Evolutionary conservation across 768 basidiomycete genomes (phyloP).

Genomic region (Amyloporia xantha): DNA sequence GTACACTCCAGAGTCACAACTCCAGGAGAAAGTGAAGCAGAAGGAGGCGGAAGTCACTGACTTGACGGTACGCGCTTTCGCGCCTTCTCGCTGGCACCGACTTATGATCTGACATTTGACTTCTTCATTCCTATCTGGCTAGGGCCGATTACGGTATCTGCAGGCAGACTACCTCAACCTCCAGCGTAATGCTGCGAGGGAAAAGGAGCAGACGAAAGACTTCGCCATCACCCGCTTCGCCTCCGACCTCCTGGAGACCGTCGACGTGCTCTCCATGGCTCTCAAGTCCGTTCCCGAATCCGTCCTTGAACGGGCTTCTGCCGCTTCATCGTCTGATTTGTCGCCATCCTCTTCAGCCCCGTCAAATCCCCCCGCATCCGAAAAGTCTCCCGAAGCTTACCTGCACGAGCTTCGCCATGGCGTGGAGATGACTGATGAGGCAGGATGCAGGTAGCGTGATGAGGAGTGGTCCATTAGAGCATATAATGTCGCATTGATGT

Average conservation of each 20-base stretch:
- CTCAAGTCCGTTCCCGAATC: conserved; percentile 68
- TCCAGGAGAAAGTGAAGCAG: conserved; percentile 58
- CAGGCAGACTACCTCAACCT: conserved; percentile 96
- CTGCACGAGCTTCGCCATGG: conserved; percentile 75
- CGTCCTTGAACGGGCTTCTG: conserved; percentile 27
- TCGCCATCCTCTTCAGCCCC: no score
- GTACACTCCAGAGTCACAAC: conserved; percentile 26
- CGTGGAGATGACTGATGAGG: conserved; percentile 91
- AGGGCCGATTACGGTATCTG: conserved; percentile 87
- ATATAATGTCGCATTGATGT: conserved; percentile 17
- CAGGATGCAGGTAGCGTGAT: no score
- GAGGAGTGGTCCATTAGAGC: conserved; percentile 10
- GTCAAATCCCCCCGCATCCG: no score
- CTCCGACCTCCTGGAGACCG: conserved; percentile 79
- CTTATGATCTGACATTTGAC: not conserved
- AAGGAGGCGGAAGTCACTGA: conserved; percentile 81
- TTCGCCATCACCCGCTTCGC: conserved; percentile 93
- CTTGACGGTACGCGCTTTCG: conserved; percentile 56
- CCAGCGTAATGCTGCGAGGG: conserved; percentile 84
- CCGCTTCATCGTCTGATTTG: conserved; percentile 25
- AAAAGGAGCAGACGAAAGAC: conserved; percentile 88
- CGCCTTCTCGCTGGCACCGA: not conserved
- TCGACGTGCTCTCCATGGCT: conserved; percentile 84
- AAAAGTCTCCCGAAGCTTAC: conserved; percentile 52
- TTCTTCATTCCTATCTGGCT: not conserved